Conservation (phyloP, 2,329 filamentous ascomycete species). For the Catunica adiposa region DNA sequence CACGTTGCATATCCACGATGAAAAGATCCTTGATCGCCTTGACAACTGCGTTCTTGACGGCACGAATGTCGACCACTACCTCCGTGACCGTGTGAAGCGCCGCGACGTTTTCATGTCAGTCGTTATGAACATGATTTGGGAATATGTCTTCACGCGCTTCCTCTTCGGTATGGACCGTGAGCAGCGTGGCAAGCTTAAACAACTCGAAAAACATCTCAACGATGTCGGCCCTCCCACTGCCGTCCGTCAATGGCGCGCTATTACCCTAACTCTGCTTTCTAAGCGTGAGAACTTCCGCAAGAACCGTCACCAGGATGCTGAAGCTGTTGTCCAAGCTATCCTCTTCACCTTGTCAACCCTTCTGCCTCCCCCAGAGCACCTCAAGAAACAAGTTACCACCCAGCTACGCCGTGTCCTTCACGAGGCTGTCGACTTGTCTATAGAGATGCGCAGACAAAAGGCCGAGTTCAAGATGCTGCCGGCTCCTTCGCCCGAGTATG, state of each 20-base stretch:
- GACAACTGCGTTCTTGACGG: constrained; percentile 92
- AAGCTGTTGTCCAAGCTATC: constrained; percentile 78
- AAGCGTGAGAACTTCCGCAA: constrained; percentile 62
- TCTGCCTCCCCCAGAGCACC: constrained; percentile 67
- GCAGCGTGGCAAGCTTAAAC: constrained; percentile 93
- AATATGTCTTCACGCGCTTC: constrained; percentile 94
- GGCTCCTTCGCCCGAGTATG: constrained; percentile 84
- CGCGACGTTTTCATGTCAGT: constrained; percentile 97
- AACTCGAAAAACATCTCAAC: constrained; percentile 74
- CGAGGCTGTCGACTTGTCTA: constrained; percentile 73
- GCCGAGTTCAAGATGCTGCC: constrained; percentile 98
- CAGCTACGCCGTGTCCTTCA: constrained; percentile 77
- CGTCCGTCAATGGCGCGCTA: constrained; percentile 94
- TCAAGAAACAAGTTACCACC: constrained; percentile 64
- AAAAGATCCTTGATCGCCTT: constrained; percentile 83
- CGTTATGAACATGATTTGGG: constrained; percentile 98
- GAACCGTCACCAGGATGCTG: constrained; percentile 77
- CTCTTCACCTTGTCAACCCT: constrained; percentile 70
- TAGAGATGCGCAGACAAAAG: constrained; percentile 94
- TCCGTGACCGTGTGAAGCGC: constrained; percentile 72
- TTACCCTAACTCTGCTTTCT: constrained; percentile 77
- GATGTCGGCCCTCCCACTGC: constrained; percentile 77
- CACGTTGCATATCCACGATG: constrained; percentile 71
- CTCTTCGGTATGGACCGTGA: constrained; percentile 97
- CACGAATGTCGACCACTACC: constrained; percentile 75